A percentile compares a stretch with the other conserved stretches of the same genome.
phyloP scores from a whole-genome alignment of 495 filamentous ascomycete species.

The Aspergillus olivimuriae region DNA sequence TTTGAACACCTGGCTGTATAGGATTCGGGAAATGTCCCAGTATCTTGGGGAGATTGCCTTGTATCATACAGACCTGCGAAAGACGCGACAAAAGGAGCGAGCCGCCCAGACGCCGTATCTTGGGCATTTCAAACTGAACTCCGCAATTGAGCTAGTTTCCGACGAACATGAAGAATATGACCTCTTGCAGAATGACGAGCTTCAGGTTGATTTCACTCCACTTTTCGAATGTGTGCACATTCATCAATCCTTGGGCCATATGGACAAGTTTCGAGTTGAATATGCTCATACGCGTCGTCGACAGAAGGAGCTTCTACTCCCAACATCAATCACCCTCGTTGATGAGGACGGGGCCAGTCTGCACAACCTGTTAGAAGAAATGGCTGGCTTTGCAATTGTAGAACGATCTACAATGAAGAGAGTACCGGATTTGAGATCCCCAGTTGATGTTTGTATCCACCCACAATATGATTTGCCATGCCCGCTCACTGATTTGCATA shows the following conservation, averaged over 20 bases:
- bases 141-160: slow-evolving; percentile 88
- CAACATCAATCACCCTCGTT: slow-evolving; percentile 60
- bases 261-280: slow-evolving; percentile 80
- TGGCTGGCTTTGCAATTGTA: slow-evolving; percentile 94
- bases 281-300: slow-evolving; percentile 84
- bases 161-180: slow-evolving; percentile 96
- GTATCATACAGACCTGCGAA: slow-evolving; percentile 86
- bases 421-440: slow-evolving; percentile 72
- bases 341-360: slow-evolving; percentile 71
- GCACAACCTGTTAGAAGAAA: slow-evolving; percentile 82
- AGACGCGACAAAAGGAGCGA: slow-evolving; percentile 74
- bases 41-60: slow-evolving; percentile 96
- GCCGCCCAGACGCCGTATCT: slow-evolving; percentile 64
- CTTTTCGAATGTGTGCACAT: slow-evolving; percentile 96
- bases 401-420: slow-evolving; percentile 90
- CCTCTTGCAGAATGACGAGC: slow-evolving; percentile 85
- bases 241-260: slow-evolving; percentile 88
- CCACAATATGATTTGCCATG: not conserved
- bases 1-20: slow-evolving; percentile 94
- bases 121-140: slow-evolving; percentile 83
- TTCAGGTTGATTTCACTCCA: slow-evolving; percentile 90
- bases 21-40: slow-evolving; percentile 90
- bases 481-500: slow-evolving; percentile 21
- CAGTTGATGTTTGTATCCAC: slow-evolving; percentile 57
- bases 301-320: slow-evolving; percentile 86